These are phyloP conservation scores for Microbotryum lychnidis-dioicae DNA, from an alignment of 1,284 basidiomycete genomes.

Conservation along the genomic window DNA sequence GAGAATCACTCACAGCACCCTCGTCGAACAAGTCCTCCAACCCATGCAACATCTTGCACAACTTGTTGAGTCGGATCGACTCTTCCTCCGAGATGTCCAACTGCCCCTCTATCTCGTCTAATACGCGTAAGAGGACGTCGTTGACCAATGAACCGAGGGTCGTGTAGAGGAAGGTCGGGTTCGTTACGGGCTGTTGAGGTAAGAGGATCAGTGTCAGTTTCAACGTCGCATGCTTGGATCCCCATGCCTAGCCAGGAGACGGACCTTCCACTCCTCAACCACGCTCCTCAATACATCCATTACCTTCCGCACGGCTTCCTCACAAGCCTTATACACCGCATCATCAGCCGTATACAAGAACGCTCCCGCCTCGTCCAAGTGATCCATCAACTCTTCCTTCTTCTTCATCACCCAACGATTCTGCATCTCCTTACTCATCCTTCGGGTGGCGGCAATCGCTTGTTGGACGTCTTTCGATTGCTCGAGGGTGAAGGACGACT, in stretches of 20 bases:
- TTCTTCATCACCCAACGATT: constrained; percentile 44
- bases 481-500: not conserved
- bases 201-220: too few relatives aligned
- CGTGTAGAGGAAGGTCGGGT: constrained; percentile 33
- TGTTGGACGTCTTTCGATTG: constrained; percentile 14
- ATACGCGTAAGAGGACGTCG: constrained; percentile 57
- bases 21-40: constrained; percentile 73
- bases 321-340: constrained; percentile 66
- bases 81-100: constrained; percentile 83
- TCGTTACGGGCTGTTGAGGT: constrained; percentile 35
- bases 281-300: constrained; percentile 59
- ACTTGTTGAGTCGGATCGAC: constrained; percentile 69
- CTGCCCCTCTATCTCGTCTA: constrained; percentile 67
- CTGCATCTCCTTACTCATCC: constrained; percentile 22
- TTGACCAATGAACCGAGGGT: constrained; percentile 66
- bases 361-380: constrained; percentile 57
- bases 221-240: too few relatives aligned
- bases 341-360: constrained; percentile 68
- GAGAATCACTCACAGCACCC: constrained; percentile 43
- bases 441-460: constrained; percentile 14
- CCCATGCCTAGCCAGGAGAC: constrained; percentile 22
- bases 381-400: constrained; percentile 44
- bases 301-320: constrained; percentile 59
- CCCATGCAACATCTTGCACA: constrained; percentile 64
- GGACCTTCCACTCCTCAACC: constrained; percentile 64